These are phyloP conservation scores for Monosporascus sp. DNA, from an alignment of 2,329 filamentous ascomycete genomes.

Conservation along the genomic window DNA sequence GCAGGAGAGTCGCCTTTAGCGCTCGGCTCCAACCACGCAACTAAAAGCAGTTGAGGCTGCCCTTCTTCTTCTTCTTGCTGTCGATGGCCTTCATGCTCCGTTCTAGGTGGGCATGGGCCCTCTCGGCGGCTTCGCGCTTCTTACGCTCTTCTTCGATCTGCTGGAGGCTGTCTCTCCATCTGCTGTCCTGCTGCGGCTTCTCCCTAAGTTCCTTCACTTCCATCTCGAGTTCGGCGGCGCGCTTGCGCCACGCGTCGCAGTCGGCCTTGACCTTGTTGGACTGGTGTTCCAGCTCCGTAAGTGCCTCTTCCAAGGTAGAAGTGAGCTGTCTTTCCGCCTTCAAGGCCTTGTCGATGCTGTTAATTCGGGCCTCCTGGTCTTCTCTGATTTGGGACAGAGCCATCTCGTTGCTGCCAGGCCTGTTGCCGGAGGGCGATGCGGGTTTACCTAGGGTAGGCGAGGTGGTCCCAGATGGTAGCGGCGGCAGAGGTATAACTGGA, in stretches of 20 bases:
- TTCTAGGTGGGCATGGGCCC: slow-evolving; percentile 81
- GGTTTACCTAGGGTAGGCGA: slow-evolving; percentile 40
- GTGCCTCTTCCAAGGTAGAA: slow-evolving; percentile 87
- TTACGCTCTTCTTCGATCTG: slow-evolving; percentile 95
- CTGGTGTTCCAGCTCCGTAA: slow-evolving; percentile 87
- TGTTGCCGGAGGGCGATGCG: slow-evolving; percentile 51
- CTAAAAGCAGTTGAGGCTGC: slow-evolving; percentile 95
- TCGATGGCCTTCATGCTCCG: slow-evolving; percentile 90
- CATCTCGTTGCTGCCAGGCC: slow-evolving; percentile 78
- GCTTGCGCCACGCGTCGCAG: slow-evolving; percentile 85
- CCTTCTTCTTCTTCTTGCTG: slow-evolving; percentile 94
- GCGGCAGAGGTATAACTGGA: slow-evolving; percentile 91
- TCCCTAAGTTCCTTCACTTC: slow-evolving; percentile 64
- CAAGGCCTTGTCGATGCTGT: slow-evolving; percentile 93
- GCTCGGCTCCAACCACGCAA: slow-evolving; percentile 17
- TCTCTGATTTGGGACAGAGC: slow-evolving; percentile 75
- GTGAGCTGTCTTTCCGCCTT: slow-evolving; percentile 95
- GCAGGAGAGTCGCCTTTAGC: slow-evolving; percentile 7
- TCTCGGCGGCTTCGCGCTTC: slow-evolving; percentile 85
- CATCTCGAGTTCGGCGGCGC: slow-evolving; percentile 67
- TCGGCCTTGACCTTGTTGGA: slow-evolving; percentile 89
- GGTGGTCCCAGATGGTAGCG: slow-evolving; percentile 61
- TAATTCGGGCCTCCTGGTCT: slow-evolving; percentile 91
- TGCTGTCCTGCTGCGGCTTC: slow-evolving; percentile 47
- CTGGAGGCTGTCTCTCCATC: slow-evolving; percentile 63